Evolutionary conservation across 2,329 filamentous ascomycete genomes (phyloP), one percentile per base, ranked within the genome.

Genomic region (Lasiodiplodia hormozganensis): DNA sequence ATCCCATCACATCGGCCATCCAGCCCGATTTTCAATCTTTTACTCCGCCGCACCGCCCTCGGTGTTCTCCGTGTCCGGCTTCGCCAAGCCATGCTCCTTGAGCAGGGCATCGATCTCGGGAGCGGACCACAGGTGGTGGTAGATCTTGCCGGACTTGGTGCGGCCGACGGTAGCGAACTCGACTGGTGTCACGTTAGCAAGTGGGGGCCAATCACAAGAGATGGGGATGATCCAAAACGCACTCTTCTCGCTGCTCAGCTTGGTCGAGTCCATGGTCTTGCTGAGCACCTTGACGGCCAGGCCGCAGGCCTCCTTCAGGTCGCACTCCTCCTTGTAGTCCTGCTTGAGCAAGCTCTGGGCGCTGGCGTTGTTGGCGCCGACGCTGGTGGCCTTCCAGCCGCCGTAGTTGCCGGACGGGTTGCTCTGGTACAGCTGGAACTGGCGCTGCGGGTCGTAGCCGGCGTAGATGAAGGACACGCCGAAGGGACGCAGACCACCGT

Each of bases 241-340:
- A 97, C 94, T 97, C 89, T 99, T 99, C 87, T 99, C 96, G 78
- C 94, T 97, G 85, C 94, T 97, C 78, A 99, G 84, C 87, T 97
- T 99, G 67, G 95, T 98, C 67, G 94, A 97, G 81, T 99, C 96
- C 96, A 99, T 99, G 6, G 96, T 99, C 90, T 99, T 99, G 88
- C 96, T 98, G 73, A 99, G 84, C 71, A 99, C 96, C 88, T 99
- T 99, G 80, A 99, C 96, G 12, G 96, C 96, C 87, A 97, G 91
- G 67, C 92, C 94, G 80, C 96, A 99, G 4, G 96, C 96, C 85
- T 99, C 96, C 85, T 97, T 93, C 78, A 99, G 82, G 73, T 93
- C 91, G 82, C 94, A 98, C 75, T 98, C 94, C 83, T 99, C 96
- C 87, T 98, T 97, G 85, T 99, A 99, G 82, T 99, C 96, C 82